These are phyloP conservation scores for Myriosclerotinia scirpicola DNA, from an alignment of 2,329 filamentous ascomycete species.

Conservation along the genomic window DNA sequence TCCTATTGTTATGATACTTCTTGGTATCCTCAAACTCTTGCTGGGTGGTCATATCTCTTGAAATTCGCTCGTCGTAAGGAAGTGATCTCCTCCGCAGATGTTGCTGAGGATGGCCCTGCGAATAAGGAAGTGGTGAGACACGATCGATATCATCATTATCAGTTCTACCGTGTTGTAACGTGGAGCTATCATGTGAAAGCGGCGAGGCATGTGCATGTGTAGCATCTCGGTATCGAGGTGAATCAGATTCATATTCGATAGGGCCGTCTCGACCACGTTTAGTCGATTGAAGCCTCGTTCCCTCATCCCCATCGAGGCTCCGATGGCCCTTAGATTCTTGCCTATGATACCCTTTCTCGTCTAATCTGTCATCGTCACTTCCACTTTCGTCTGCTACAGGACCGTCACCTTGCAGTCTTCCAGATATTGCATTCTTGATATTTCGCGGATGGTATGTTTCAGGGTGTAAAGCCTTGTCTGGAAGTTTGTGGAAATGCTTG, in stretches of 20 bases:
- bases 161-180: background rate
- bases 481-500: conserved; percentile 30
- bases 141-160: too few relatives aligned
- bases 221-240: background rate
- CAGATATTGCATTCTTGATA: background rate
- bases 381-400: background rate
- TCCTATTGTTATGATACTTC: background rate
- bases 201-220: too few relatives aligned
- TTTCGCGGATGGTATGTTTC: background rate
- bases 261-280: background rate
- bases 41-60: background rate
- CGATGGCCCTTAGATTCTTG: background rate
- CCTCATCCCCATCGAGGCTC: background rate
- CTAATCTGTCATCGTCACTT: background rate
- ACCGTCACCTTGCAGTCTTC: background rate
- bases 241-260: background rate
- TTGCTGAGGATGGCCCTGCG: too few relatives aligned
- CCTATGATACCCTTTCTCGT: background rate
- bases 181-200: background rate
- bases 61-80: background rate
- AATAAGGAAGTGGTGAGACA: background rate
- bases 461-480: conserved; percentile 16
- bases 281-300: background rate
- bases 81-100: background rate
- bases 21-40: background rate